Percentiles rank a stretch among this genome's conserved stretches.
These are phyloP conservation scores for Aspergillus phoenicis DNA, from an alignment of 2,329 filamentous ascomycete genomes.

Conservation along the genomic window DNA sequence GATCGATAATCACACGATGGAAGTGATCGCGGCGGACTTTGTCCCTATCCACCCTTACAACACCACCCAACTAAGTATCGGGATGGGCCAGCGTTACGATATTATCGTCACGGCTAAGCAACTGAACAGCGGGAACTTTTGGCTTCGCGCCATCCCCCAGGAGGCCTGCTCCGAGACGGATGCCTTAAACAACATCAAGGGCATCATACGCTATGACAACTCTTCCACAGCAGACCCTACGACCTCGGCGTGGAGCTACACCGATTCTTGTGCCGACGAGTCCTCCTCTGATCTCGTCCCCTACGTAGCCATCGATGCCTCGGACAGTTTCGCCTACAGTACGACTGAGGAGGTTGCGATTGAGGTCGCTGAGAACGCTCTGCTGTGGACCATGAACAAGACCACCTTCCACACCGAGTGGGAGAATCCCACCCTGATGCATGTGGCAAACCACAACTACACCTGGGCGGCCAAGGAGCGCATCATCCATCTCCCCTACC, in stretches of 20 bases:
- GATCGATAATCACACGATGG: conserved; percentile 64
- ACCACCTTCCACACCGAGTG: neutral
- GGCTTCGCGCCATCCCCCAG: conserved; percentile 37
- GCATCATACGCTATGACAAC: conserved; percentile 29
- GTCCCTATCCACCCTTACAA: conserved; percentile 63
- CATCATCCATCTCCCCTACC: neutral
- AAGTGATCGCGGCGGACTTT: conserved; percentile 67
- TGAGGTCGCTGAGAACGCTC: neutral
- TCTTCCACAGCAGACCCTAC: conserved; percentile 25
- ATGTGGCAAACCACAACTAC: neutral
- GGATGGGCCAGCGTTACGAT: conserved; percentile 43
- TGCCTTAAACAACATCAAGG: conserved; percentile 24
- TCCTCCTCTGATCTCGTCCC: conserved; percentile 28
- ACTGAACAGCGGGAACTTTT: conserved; percentile 42
- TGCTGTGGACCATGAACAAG: neutral
- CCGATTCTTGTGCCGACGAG: conserved; percentile 28
- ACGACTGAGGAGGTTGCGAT: neutral
- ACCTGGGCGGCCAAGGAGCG: neutral
- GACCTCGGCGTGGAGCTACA: conserved; percentile 24
- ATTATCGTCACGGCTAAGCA: conserved; percentile 50
- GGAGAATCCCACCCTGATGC: neutral
- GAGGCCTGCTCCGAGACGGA: conserved; percentile 24
- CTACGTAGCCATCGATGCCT: conserved; percentile 23
- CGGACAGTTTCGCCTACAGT: neutral
- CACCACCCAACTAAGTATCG: conserved; percentile 58